Evolutionary conservation across 1,284 basidiomycete genomes (phyloP), one percentile per base, ranked within the genome.

Genomic region (Cryptococcus sp.): DNA sequence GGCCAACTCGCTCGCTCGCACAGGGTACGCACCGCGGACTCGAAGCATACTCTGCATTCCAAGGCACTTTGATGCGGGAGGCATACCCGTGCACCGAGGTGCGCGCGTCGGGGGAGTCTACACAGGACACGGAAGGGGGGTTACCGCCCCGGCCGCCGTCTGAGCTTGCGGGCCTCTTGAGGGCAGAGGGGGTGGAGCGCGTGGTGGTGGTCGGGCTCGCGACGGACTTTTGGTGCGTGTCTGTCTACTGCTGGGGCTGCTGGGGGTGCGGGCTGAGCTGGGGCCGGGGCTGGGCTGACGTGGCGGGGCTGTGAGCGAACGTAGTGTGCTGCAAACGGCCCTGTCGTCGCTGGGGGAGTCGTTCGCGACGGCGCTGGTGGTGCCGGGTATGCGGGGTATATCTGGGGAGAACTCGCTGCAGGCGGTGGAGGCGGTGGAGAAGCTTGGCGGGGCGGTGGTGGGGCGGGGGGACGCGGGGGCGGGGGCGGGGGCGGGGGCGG

Each of bases 141-240:
- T n/a, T 73, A 67, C 69, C 79, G 69, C 52, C 70, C 63, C 35
- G 38, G 20, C 58, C 64, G 20, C 58, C 64, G 0, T 55, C 56
- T 4, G 65, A 65, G 33, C 61, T 83, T 7, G 70, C 70, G 40
- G 60, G 63, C 23, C 65, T 70, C 44, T 73, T 84, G 44, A 65
- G 68, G 48, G 63, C 67, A 6, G 61, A 69, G 39, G 73, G 65
- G 4, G 76, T 84, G 3, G 70, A 72, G 24, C 75, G 77, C 49
- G 78, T 85, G 9, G 80, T 83, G 38, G 77, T 86, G 4, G 79
- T 78, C 1, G 85, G 85, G 3, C 74, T 87, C 18, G 85, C 85
- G 43, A 82, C 82, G 16, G 85, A 86, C 67, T 85, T 82, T 63
- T 87, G 85, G 74, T 71, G 50, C 20, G 70, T 67, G 13, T n/a